phyloP scores from a whole-genome alignment of 139 green algal species.

The Medakamo hakoo region DNA sequence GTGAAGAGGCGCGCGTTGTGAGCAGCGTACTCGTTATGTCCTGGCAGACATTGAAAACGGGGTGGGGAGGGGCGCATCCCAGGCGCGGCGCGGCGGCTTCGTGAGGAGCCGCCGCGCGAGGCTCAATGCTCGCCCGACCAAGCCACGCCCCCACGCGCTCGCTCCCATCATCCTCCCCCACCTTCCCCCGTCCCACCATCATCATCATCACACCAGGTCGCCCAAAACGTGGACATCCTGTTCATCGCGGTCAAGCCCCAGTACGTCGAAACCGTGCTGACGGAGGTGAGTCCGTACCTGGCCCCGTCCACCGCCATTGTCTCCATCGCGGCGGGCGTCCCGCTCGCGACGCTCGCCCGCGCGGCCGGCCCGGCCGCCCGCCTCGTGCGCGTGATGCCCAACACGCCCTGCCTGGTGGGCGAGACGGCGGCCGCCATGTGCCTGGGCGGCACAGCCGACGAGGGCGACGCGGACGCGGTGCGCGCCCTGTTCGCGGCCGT shows the following conservation, averaged over 20 bases:
- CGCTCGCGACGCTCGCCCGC: conserved; percentile 23
- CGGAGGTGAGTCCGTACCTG: conserved; percentile 29
- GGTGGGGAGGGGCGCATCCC: too few relatives aligned
- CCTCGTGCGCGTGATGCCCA: conserved; percentile 91
- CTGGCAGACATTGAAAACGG: too few relatives aligned
- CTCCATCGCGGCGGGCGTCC: conserved; percentile 88
- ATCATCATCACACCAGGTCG: conserved; percentile 37
- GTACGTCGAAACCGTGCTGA: conserved; percentile 52
- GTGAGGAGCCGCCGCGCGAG: too few relatives aligned
- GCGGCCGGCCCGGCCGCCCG: conserved; percentile 35
- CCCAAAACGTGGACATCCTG: conserved; percentile 53
- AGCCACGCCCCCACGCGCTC: not conserved
- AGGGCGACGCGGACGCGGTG: conserved; percentile 46
- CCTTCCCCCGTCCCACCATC: not conserved
- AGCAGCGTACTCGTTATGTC: too few relatives aligned
- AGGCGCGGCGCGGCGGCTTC: too few relatives aligned
- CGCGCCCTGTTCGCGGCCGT: conserved; percentile 51
- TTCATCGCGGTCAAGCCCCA: conserved; percentile 91
- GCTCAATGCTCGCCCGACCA: too few relatives aligned
- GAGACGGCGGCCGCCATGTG: conserved; percentile 78
- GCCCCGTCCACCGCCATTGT: conserved; percentile 49
- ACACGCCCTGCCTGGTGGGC: conserved; percentile 90
- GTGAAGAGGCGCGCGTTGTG: not conserved
- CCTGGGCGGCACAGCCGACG: conserved; percentile 31
- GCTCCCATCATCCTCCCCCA: not conserved